Evolutionary conservation across 495 filamentous ascomycete genomes (phyloP), one percentile per base, ranked within the genome.

Genomic region (Aspergillus steynii): DNA sequence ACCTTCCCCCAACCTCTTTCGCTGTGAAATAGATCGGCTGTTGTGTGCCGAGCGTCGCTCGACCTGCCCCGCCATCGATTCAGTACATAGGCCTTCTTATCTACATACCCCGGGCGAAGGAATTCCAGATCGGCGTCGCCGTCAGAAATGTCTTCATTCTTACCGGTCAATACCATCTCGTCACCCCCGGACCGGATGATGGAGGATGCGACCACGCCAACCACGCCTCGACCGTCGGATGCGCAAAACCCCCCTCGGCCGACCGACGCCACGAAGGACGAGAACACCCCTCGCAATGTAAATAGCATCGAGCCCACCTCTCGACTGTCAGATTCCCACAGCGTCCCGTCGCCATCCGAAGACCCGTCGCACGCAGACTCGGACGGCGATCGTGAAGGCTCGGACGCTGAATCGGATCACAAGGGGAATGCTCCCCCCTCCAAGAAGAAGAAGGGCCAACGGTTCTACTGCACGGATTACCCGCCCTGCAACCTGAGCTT

Each of bases 381-480:
- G 15, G 90, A 92, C 27, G 88, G 85, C 29, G 90, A 88, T 14
- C 83, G 83, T 31, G 89, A 85, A n/a, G 86, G 78, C 9, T 94
- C 92, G 15, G 92, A 94, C 59, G 85, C 86, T 48, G 92, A 95
- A 15, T 60, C 59, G 15, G 61, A 66, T 5, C 58, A 60, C 47
- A 61, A 65, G 61, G 89, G 88, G 28, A 81, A 83, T 56, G 86
- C 83, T 29, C 79, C 85, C 50, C 84, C 85, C 14, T 84, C 84
- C 34, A 96, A 95, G 74, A 96, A 96, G 82, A 98, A 98, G 77
- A 97, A 97, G 73, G 93, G 93, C 1, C 93, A 97, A 70, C 85
- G 92, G 50, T 99, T 99, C 69, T 97, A 92, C 72, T 99, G 95
- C 77, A 96, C 90, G n/a, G 92, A 96, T 28, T 97, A 93, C 68